phyloP scores from a whole-genome alignment of 345 rosid species.

The Chamaenerion angustifolium region DNA sequence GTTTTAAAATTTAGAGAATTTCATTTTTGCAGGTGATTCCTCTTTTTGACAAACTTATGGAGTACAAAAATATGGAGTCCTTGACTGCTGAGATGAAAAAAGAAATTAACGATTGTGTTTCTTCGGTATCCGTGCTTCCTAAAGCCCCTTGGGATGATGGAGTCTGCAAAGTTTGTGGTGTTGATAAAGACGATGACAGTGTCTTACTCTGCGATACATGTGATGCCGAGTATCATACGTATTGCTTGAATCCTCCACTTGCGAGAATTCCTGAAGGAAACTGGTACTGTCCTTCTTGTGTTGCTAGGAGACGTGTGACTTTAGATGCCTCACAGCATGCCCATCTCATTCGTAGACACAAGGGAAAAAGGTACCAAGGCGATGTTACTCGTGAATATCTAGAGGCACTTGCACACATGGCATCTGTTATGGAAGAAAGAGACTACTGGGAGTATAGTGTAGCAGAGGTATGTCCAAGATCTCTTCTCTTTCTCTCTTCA shows the following conservation, averaged over 20 bases:
- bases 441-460: conserved; percentile 72
- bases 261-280: conserved; percentile 94
- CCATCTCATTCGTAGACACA: conserved; percentile 25
- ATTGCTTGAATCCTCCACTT: conserved; percentile 96
- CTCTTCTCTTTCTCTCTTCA: no score
- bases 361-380: conserved; percentile 53
- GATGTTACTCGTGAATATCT: conserved; percentile 53
- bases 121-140: conserved; percentile 58
- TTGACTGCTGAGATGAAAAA: conserved; percentile 44
- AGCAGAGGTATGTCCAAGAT: conserved; percentile 52
- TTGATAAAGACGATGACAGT: conserved; percentile 95
- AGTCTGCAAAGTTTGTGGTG: conserved; percentile 93
- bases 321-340: conserved; percentile 34
- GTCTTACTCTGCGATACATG: conserved; percentile 95
- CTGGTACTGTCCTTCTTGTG: conserved; percentile 98
- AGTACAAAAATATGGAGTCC: conserved; percentile 43
- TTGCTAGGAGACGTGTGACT: conserved; percentile 29
- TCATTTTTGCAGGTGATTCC: conserved; percentile 46
- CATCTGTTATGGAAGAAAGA: conserved; percentile 56
- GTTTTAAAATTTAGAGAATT: no score
- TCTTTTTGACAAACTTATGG: conserved; percentile 48
- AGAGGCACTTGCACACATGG: conserved; percentile 46
- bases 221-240: conserved; percentile 95
- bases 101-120: conserved; percentile 55
- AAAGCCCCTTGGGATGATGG: conserved; percentile 99